Evolutionary conservation across 2,329 filamentous ascomycete species (phyloP).

Genomic region (Botrytis hyacinthi): DNA sequence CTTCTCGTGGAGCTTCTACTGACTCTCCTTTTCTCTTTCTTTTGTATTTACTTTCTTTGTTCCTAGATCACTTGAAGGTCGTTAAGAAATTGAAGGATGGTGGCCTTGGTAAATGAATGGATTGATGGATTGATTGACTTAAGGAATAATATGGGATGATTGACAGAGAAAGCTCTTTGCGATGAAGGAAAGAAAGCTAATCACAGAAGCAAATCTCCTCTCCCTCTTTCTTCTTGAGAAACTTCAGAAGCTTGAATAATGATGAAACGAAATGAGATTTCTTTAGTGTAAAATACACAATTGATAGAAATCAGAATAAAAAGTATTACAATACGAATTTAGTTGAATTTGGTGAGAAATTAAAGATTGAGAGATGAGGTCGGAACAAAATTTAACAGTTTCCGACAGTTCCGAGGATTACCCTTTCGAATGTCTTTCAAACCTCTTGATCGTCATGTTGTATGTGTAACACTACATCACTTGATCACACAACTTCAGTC

Average conservation of each 20-base stretch:
- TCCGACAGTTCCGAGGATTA: constrained; percentile 7
- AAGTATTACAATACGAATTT: not conserved
- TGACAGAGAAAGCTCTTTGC: not conserved
- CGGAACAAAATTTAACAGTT: not conserved
- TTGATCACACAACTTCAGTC: not conserved
- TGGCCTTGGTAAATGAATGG: constrained; percentile 41
- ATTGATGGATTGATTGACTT: not conserved
- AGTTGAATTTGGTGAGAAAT: not conserved
- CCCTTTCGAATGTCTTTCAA: not conserved
- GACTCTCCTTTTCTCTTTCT: not conserved
- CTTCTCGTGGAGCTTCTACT: not conserved
- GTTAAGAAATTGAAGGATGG: not conserved
- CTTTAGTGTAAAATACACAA: not conserved
- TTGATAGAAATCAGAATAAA: not conserved
- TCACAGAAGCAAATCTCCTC: not conserved
- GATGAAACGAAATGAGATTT: not conserved
- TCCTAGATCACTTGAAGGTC: not conserved
- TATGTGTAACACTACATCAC: not conserved
- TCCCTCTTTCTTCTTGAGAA: not conserved
- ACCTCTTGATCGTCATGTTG: not conserved
- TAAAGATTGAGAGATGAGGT: not conserved
- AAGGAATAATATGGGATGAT: not conserved
- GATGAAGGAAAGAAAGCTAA: not conserved
- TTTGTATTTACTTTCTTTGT: not conserved
- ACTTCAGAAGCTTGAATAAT: not conserved